phyloP scores from a whole-genome alignment of 2,329 filamentous ascomycete species.

The Penicillium sp. region DNA sequence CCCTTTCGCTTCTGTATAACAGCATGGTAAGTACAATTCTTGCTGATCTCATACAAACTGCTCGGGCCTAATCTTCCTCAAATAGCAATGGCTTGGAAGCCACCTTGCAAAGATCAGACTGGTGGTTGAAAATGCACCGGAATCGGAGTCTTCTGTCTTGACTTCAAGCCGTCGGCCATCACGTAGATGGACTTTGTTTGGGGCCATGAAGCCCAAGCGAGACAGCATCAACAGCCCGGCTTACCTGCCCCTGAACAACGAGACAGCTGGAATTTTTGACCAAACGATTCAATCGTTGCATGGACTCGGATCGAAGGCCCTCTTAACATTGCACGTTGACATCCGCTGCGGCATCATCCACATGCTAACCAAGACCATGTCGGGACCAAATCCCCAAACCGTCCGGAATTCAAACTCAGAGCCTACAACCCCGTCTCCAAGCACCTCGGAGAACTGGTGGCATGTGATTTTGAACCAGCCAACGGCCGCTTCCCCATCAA shows the following conservation, averaged over 20 bases:
- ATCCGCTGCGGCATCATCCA: slow-evolving; percentile 79
- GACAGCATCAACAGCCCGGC: slow-evolving; percentile 58
- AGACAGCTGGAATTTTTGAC: slow-evolving; percentile 84
- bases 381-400: slow-evolving; percentile 48
- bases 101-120: slow-evolving; percentile 77
- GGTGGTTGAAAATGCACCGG: slow-evolving; percentile 63
- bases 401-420: slow-evolving; percentile 33
- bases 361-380: slow-evolving; percentile 63
- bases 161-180: slow-evolving; percentile 49
- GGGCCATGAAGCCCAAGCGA: slow-evolving; percentile 54
- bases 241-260: slow-evolving; percentile 79
- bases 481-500: slow-evolving; percentile 53
- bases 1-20: slow-evolving; percentile 83
- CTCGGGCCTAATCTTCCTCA: slow-evolving; percentile 8
- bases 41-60: neutral
- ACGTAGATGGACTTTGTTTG: slow-evolving; percentile 77
- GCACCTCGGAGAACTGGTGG: slow-evolving; percentile 64
- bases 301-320: slow-evolving; percentile 69
- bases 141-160: slow-evolving; percentile 47
- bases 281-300: slow-evolving; percentile 77
- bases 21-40: slow-evolving; percentile 60
- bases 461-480: slow-evolving; percentile 42
- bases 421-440: slow-evolving; percentile 51
- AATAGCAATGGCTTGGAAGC: slow-evolving; percentile 76
- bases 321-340: slow-evolving; percentile 84